These are phyloP conservation scores for Eucalyptus coolabah DNA, from an alignment of 345 rosid genomes.

Conservation along the genomic window DNA sequence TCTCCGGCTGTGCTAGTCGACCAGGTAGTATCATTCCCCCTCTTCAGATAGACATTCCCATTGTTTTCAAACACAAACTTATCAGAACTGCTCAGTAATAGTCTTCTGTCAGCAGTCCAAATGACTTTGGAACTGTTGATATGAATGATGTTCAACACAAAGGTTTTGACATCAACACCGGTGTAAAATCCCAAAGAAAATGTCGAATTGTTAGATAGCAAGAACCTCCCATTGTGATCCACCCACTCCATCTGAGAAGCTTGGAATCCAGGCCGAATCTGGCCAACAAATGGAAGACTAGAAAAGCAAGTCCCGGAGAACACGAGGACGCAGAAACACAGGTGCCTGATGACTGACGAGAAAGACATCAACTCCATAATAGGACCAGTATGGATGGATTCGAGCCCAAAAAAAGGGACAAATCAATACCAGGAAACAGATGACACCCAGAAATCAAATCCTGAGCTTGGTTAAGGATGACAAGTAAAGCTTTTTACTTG, in stretches of 20 bases:
- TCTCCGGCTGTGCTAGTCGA: conserved; percentile 15
- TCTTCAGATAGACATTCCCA: conserved; percentile 27
- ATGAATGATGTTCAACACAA: conserved; percentile 19
- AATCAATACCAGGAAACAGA: neutral
- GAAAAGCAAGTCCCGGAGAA: neutral
- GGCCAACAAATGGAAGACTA: conserved; percentile 5
- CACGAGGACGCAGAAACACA: conserved; percentile 6
- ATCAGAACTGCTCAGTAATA: conserved; percentile 8
- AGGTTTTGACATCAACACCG: conserved; percentile 10
- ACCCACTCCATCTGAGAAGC: conserved; percentile 27
- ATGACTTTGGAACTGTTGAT: conserved; percentile 8
- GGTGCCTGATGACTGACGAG: neutral
- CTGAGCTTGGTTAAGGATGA: neutral
- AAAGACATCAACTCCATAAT: conserved; percentile 5
- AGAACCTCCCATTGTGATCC: conserved; percentile 21
- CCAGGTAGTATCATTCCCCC: conserved; percentile 21
- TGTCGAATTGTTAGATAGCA: conserved; percentile 17
- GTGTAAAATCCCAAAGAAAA: conserved; percentile 33
- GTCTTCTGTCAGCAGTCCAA: conserved; percentile 39
- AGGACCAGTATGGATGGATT: neutral
- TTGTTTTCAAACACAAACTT: conserved; percentile 23
- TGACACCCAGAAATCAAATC: neutral
- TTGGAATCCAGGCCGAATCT: conserved; percentile 32
- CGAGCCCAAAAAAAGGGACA: neutral
- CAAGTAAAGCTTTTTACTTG: neutral